These are phyloP conservation scores for Pleurostoma richardsiae DNA, from an alignment of 2,329 filamentous ascomycete species.

Conservation along the genomic window DNA sequence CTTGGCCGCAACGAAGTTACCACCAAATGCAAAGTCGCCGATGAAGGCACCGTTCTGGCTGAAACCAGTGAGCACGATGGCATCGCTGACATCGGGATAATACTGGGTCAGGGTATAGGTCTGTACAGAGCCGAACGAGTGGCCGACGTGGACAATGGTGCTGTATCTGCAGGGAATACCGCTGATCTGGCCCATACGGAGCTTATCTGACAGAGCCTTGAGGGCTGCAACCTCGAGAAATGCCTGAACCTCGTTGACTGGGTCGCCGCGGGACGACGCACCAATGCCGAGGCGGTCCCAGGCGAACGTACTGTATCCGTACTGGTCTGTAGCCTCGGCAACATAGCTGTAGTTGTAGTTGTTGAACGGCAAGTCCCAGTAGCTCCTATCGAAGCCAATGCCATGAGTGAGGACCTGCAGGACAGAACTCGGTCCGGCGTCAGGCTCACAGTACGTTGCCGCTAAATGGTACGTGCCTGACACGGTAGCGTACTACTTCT, in stretches of 20 bases:
- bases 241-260: conserved; percentile 8
- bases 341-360: conserved; percentile 7
- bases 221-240: conserved; percentile 6
- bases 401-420: conserved; percentile 49
- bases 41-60: conserved; percentile 40
- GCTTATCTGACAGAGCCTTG: conserved; percentile 2
- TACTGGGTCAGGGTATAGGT: conserved; percentile 48
- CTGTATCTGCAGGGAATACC: conserved; percentile 13
- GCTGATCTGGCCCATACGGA: conserved; percentile 2
- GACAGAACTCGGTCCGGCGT: conserved; percentile 29
- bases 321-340: neutral
- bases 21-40: conserved; percentile 34
- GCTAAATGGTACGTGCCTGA: conserved; percentile 51
- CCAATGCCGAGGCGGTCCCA: conserved; percentile 7
- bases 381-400: conserved; percentile 47
- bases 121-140: conserved; percentile 58
- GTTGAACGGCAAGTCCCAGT: conserved; percentile 10
- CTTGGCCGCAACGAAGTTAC: conserved; percentile 40
- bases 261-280: conserved; percentile 3
- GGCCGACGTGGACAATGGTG: conserved; percentile 55
- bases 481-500: conserved; percentile 38
- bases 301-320: conserved; percentile 8
- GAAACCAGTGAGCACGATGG: conserved; percentile 57
- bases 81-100: conserved; percentile 50
- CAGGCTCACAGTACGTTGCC: conserved; percentile 57